Conservation (phyloP, 1,139 yeast genomes). For the Sugiyamaella grinbergsii region DNA sequence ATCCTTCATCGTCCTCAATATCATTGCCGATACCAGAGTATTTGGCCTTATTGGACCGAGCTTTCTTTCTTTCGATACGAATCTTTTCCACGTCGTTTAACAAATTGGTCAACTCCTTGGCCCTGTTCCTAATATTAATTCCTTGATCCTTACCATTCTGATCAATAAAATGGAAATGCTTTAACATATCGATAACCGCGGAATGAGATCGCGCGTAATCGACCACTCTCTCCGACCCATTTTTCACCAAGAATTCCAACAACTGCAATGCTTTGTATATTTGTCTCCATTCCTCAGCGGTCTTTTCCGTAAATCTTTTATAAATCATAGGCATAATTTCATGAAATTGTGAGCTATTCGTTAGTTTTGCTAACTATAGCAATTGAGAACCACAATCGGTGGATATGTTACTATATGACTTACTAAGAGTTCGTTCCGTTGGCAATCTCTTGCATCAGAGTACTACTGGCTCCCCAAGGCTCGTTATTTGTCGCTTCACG, state of each 20-base stretch:
- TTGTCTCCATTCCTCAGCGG: conserved; percentile 98
- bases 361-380: no score
- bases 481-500: conserved; percentile 98
- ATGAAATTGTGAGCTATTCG: conserved; percentile 45
- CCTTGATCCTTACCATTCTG: conserved; percentile 97
- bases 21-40: conserved; percentile 45
- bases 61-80: conserved; percentile 83
- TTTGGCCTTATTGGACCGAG: conserved; percentile 65
- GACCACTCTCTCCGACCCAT: conserved; percentile 92
- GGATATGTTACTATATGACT: conserved; percentile 24
- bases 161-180: conserved; percentile 91
- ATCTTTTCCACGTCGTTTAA: conserved; percentile 76
- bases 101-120: conserved; percentile 70
- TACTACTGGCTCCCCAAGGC: conserved; percentile 98
- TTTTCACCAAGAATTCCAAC: conserved; percentile 84
- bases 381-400: conserved; percentile 3
- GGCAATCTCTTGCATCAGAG: conserved; percentile 90
- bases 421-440: conserved; percentile 86
- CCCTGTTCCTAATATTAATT: conserved; percentile 87
- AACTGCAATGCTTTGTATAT: conserved; percentile 91
- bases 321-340: conserved; percentile 52
- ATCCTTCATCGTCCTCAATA: conserved; percentile 41
- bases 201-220: conserved; percentile 90
- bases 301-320: conserved; percentile 84
- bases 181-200: conserved; percentile 81